Percentiles rank a stretch among this genome's conserved stretches.
Evolutionary conservation across 1,284 basidiomycete genomes (phyloP).

Genomic region (Bondarzewia mesenterica): DNA sequence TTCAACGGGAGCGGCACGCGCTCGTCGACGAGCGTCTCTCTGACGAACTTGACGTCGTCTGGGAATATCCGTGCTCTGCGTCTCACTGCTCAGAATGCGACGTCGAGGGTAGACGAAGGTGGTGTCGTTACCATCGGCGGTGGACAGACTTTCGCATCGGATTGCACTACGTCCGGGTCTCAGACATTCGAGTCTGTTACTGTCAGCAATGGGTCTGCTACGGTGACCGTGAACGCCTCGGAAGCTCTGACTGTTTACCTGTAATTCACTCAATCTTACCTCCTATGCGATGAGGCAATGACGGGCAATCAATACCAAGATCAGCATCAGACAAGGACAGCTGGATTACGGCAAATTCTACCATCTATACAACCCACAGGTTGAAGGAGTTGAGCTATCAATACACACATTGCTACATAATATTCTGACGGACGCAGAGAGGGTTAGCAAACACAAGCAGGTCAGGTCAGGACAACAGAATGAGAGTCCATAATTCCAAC

Average conservation of each 20-base stretch:
- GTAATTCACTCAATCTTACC: constrained; percentile 15
- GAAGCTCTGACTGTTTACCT: constrained; percentile 32
- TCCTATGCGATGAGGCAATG: too few relatives aligned
- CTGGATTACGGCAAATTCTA: too few relatives aligned
- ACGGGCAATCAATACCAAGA: too few relatives aligned
- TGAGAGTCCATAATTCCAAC: too few relatives aligned
- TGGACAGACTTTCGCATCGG: constrained; percentile 21
- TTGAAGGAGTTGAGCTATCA: too few relatives aligned
- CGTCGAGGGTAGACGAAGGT: constrained; percentile 25
- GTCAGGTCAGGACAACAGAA: too few relatives aligned
- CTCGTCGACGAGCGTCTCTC: constrained; percentile 18
- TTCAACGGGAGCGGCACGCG: constrained; percentile 26
- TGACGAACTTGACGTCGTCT: constrained; percentile 12
- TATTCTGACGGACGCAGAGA: too few relatives aligned
- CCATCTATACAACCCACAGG: too few relatives aligned
- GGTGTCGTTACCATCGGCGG: constrained; percentile 32
- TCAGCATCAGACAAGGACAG: too few relatives aligned
- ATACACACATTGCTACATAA: too few relatives aligned
- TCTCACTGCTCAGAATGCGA: constrained; percentile 29
- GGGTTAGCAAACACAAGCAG: too few relatives aligned
- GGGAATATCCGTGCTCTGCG: constrained; percentile 26
- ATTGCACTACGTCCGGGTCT: constrained; percentile 22
- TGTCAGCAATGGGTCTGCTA: constrained; percentile 19
- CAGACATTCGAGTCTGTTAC: constrained; percentile 22
- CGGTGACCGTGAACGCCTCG: constrained; percentile 26